phyloP scores from a whole-genome alignment of 2,329 filamentous ascomycete species.

The Talaromyces sp. region DNA sequence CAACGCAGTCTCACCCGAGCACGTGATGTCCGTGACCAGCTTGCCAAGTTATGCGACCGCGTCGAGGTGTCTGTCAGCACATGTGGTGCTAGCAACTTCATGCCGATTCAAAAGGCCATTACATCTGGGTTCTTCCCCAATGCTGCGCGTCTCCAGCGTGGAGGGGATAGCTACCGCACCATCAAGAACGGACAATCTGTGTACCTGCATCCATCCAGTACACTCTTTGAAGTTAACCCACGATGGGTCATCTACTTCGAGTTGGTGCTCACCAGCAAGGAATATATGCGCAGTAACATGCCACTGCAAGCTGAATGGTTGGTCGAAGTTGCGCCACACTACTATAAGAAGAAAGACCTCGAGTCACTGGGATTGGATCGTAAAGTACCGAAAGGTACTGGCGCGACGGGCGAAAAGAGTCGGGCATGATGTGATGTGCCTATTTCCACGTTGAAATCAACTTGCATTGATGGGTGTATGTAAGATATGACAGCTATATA shows the following conservation, averaged over 20 bases:
- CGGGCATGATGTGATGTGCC: slow-evolving; percentile 25
- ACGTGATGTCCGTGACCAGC: slow-evolving; percentile 88
- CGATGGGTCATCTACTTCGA: slow-evolving; percentile 87
- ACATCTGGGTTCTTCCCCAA: slow-evolving; percentile 95
- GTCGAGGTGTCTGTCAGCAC: slow-evolving; percentile 77
- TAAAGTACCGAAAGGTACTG: slow-evolving; percentile 69
- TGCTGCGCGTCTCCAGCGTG: slow-evolving; percentile 78
- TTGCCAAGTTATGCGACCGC: slow-evolving; percentile 87
- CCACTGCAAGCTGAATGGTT: slow-evolving; percentile 85
- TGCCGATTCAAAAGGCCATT: slow-evolving; percentile 83
- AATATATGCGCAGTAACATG: slow-evolving; percentile 89
- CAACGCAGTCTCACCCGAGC: slow-evolving; percentile 86
- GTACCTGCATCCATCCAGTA: slow-evolving; percentile 86
- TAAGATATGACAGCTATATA: background rate
- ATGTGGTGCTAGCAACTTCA: slow-evolving; percentile 69
- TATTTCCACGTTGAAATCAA: background rate
- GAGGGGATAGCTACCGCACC: slow-evolving; percentile 85
- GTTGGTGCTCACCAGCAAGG: slow-evolving; percentile 89
- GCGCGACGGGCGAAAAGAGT: slow-evolving; percentile 45
- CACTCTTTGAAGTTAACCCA: slow-evolving; percentile 76
- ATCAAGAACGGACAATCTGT: slow-evolving; percentile 89
- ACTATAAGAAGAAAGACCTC: slow-evolving; percentile 88
- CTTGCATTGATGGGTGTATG: background rate
- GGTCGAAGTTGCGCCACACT: slow-evolving; percentile 88
- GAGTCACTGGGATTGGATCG: slow-evolving; percentile 76